These are phyloP conservation scores for Phlebiopsis gigantea DNA, from an alignment of 768 basidiomycete species.

Conservation along the genomic window DNA sequence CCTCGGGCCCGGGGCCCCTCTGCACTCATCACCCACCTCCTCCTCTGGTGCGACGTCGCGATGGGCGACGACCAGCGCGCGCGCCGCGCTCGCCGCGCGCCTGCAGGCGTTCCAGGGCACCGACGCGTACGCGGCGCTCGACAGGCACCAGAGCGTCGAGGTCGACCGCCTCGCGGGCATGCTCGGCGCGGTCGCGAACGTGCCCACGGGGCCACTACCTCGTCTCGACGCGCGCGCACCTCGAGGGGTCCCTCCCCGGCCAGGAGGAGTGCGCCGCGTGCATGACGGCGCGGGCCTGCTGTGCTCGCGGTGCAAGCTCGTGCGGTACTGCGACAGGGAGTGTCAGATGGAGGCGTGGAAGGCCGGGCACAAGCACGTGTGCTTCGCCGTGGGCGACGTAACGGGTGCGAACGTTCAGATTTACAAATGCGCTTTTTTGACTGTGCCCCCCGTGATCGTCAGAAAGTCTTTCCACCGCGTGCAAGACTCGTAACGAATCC, in stretches of 20 bases:
- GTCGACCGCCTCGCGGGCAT: neutral
- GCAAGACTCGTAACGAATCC: no score
- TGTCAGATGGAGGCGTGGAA: slow-evolving; percentile 6
- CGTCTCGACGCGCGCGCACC: neutral
- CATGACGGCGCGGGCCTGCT: neutral
- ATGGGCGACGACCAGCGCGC: neutral
- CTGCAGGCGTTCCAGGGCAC: neutral
- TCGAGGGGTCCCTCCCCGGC: neutral
- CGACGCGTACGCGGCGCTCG: neutral
- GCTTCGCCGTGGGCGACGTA: neutral
- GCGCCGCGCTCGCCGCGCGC: neutral
- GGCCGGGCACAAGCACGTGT: neutral
- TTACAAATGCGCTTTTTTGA: no score
- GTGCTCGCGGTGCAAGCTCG: slow-evolving; percentile 1
- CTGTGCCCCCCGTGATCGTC: no score
- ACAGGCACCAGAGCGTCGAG: neutral
- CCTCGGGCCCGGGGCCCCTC: neutral
- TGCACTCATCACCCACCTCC: neutral
- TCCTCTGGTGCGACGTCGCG: neutral
- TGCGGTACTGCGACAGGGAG: neutral
- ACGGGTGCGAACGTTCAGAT: no score
- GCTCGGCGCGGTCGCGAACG: neutral
- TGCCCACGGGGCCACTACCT: neutral
- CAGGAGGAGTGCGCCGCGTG: neutral
- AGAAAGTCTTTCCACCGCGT: no score